Conservation (phyloP, 768 basidiomycete species). For the Tylopilus vinaceipallidus region DNA sequence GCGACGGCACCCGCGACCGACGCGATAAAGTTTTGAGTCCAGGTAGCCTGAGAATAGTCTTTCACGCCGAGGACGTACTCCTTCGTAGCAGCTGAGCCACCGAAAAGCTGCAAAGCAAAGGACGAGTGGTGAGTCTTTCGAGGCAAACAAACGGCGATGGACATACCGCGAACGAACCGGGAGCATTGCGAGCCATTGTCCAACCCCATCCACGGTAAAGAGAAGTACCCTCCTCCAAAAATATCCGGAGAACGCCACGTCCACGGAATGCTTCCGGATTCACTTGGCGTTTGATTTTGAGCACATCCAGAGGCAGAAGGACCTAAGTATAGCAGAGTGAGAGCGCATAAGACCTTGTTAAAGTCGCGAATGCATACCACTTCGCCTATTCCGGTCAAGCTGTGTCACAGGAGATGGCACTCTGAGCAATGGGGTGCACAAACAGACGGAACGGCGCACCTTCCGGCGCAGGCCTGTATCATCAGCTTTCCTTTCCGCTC, state of each 20-base stretch:
- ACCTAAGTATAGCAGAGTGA: slow-evolving; percentile 44
- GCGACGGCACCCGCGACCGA: slow-evolving; percentile 93
- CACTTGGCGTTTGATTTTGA: slow-evolving; percentile 98
- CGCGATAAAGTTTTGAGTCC: slow-evolving; percentile 95
- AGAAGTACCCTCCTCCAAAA: slow-evolving; percentile 87
- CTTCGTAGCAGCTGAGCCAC: slow-evolving; percentile 92
- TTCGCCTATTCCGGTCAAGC: slow-evolving; percentile 86
- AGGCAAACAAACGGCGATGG: neutral
- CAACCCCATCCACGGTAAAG: slow-evolving; percentile 98
- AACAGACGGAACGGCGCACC: slow-evolving; percentile 44
- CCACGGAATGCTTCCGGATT: slow-evolving; percentile 99
- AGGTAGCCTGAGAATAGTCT: slow-evolving; percentile 94
- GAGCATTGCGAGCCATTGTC: slow-evolving; percentile 98
- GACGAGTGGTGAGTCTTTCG: neutral
- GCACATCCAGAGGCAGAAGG: slow-evolving; percentile 91
- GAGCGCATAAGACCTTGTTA: neutral
- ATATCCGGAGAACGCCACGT: slow-evolving; percentile 84
- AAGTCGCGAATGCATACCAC: slow-evolving; percentile 55
- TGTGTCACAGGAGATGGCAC: slow-evolving; percentile 22
- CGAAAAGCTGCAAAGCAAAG: slow-evolving; percentile 74
- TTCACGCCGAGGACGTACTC: slow-evolving; percentile 86
- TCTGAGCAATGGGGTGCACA: neutral
- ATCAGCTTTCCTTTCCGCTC: slow-evolving; percentile 95
- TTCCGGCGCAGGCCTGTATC: slow-evolving; percentile 93
- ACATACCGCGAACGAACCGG: slow-evolving; percentile 90